Evolutionary conservation across 768 basidiomycete species (phyloP).

Genomic region (Chiua virens): DNA sequence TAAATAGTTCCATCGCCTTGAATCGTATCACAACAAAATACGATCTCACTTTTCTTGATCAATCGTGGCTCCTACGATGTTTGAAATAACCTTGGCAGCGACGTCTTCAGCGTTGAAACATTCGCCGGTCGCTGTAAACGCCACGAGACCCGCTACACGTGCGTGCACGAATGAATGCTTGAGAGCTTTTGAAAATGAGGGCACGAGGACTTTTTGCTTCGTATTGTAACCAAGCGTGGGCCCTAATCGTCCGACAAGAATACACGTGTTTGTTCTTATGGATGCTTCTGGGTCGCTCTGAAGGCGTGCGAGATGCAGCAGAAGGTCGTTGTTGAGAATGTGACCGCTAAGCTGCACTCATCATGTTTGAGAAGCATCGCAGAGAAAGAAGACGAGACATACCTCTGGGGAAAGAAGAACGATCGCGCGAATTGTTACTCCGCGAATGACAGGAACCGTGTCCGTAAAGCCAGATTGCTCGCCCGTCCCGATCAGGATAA

Average conservation of each 20-base stretch:
- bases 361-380: slow-evolving; percentile 1
- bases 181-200: slow-evolving; percentile 86
- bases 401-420: slow-evolving; percentile 85
- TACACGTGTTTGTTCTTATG: slow-evolving; percentile 96
- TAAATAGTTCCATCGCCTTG: slow-evolving; percentile 86
- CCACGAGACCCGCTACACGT: slow-evolving; percentile 91
- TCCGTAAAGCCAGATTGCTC: slow-evolving; percentile 97
- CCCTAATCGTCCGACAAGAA: slow-evolving; percentile 89
- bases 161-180: slow-evolving; percentile 93
- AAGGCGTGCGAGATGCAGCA: slow-evolving; percentile 88
- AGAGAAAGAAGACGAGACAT: not conserved
- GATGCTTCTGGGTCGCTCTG: slow-evolving; percentile 93
- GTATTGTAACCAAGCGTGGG: slow-evolving; percentile 84
- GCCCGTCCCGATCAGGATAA: not conserved
- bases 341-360: slow-evolving; percentile 74
- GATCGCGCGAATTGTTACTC: slow-evolving; percentile 90
- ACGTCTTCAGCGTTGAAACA: slow-evolving; percentile 87
- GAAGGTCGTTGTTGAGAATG: slow-evolving; percentile 93
- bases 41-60: slow-evolving; percentile 87
- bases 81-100: slow-evolving; percentile 87
- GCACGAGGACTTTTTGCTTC: slow-evolving; percentile 94
- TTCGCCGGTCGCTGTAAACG: slow-evolving; percentile 91
- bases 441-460: slow-evolving; percentile 90
- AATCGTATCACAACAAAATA: slow-evolving; percentile 37
- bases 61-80: slow-evolving; percentile 73